Evolutionary conservation across 371 early-diverging fungal species (phyloP).

Genomic region (Haplosporangium sp.): DNA sequence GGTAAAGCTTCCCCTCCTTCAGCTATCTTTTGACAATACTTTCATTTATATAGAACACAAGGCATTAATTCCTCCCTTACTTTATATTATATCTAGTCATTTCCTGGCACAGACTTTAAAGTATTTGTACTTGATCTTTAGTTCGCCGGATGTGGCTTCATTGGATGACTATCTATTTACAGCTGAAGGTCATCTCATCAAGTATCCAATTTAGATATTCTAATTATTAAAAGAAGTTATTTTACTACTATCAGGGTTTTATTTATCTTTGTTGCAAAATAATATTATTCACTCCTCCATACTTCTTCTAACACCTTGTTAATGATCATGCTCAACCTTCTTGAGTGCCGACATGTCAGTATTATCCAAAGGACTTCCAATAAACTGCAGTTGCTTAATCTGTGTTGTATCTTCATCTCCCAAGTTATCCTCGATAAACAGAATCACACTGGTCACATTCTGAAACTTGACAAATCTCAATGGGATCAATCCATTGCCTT

Average conservation of each 20-base stretch:
- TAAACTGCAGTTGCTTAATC: conserved; percentile 80
- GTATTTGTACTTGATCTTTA: conserved; percentile 90
- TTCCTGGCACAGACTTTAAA: conserved; percentile 93
- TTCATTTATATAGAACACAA: not conserved
- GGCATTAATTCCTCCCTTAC: no score
- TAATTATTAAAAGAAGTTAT: not conserved
- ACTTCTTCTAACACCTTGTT: not conserved
- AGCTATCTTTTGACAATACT: no score
- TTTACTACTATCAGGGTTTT: not conserved
- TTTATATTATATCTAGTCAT: conserved; percentile 60
- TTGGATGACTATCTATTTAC: conserved; percentile 83
- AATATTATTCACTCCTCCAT: not conserved
- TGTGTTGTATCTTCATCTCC: conserved; percentile 85
- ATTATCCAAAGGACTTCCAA: conserved; percentile 75
- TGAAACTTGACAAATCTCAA: conserved; percentile 96
- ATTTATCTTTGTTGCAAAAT: not conserved
- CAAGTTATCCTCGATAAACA: conserved; percentile 88
- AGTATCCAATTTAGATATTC: conserved; percentile 16
- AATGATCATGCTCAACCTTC: conserved; percentile 55
- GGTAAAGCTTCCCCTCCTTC: conserved; percentile 9
- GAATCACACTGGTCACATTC: conserved; percentile 76
- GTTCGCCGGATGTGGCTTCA: conserved; percentile 67
- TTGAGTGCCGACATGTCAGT: conserved; percentile 65
- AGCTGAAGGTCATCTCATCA: conserved; percentile 81
- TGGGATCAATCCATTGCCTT: conserved; percentile 70